These are phyloP conservation scores for Fusarium sp. DNA, from an alignment of 2,329 filamentous ascomycete genomes.

Conservation along the genomic window DNA sequence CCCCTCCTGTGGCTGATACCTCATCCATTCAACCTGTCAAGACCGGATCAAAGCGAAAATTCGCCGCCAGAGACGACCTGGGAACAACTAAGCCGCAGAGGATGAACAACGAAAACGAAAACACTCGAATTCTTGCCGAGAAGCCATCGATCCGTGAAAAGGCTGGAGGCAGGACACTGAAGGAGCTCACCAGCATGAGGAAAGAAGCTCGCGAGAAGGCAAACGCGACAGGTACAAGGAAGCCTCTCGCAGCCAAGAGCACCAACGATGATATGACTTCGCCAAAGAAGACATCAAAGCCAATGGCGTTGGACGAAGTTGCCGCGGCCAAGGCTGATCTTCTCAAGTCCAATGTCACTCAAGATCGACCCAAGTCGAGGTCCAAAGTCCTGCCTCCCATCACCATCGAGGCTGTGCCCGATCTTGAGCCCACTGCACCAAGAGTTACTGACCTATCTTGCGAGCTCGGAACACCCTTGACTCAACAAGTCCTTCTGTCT, in stretches of 20 bases:
- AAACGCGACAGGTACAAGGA: conserved; percentile 53
- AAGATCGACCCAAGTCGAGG: conserved; percentile 44
- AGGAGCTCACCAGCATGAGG: conserved; percentile 57
- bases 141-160: conserved; percentile 51
- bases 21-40: conserved; percentile 50
- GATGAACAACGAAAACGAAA: conserved; percentile 46
- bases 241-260: conserved; percentile 67
- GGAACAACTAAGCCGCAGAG: conserved; percentile 49
- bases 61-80: conserved; percentile 66
- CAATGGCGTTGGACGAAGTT: conserved; percentile 50
- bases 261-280: conserved; percentile 70
- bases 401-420: conserved; percentile 33
- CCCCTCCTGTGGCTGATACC: conserved; percentile 13
- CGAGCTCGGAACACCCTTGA: conserved; percentile 47
- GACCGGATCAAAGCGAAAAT: conserved; percentile 69
- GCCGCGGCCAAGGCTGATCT: conserved; percentile 55
- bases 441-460: conserved; percentile 20
- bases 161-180: conserved; percentile 57
- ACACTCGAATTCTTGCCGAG: conserved; percentile 33
- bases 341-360: conserved; percentile 42
- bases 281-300: conserved; percentile 63
- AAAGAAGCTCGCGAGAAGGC: conserved; percentile 55
- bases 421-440: conserved; percentile 33
- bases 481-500: conserved; percentile 57
- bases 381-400: conserved; percentile 43